Percentiles rank a stretch among this genome's conserved stretches.
phyloP scores from a whole-genome alignment of 768 basidiomycete genomes.

The Austroboletus eburneus region DNA sequence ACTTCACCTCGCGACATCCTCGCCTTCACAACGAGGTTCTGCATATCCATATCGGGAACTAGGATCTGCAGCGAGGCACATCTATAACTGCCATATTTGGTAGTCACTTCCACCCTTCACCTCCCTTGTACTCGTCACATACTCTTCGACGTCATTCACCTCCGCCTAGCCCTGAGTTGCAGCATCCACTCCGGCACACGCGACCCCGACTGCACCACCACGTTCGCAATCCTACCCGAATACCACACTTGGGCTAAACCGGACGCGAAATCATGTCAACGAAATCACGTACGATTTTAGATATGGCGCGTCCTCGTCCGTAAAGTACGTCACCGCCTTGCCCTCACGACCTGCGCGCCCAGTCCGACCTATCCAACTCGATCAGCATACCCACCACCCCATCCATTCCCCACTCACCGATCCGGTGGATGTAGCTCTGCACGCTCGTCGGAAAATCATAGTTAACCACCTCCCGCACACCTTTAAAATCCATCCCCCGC shows the following conservation, averaged over 20 bases:
- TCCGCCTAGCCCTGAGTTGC: no score
- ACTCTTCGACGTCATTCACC: slow-evolving; percentile 86
- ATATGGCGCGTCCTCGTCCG: slow-evolving; percentile 86
- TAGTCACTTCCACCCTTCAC: slow-evolving; percentile 9
- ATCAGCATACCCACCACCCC: no score
- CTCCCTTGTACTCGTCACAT: slow-evolving; percentile 21
- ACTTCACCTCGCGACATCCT: slow-evolving; percentile 40
- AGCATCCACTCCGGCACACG: slow-evolving; percentile 91
- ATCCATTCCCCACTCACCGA: slow-evolving; percentile 48
- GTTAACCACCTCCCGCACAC: slow-evolving; percentile 90
- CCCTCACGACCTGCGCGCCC: slow-evolving; percentile 92
- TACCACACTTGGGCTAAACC: slow-evolving; percentile 7
- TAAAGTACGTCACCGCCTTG: slow-evolving; percentile 94
- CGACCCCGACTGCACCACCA: slow-evolving; percentile 90
- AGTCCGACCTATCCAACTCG: slow-evolving; percentile 88
- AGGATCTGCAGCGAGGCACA: slow-evolving; percentile 26
- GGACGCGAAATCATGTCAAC: neutral
- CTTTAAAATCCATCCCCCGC: slow-evolving; percentile 97
- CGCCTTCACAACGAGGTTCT: slow-evolving; percentile 27
- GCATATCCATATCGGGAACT: slow-evolving; percentile 23
- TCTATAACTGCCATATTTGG: slow-evolving; percentile 3
- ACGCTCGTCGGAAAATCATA: slow-evolving; percentile 96
- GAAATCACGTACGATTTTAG: slow-evolving; percentile 70
- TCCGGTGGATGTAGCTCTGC: slow-evolving; percentile 94
- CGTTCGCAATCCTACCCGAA: slow-evolving; percentile 78